Evolutionary conservation across 2,329 filamentous ascomycete species (phyloP).

Genomic region (Diplodia sapinea): DNA sequence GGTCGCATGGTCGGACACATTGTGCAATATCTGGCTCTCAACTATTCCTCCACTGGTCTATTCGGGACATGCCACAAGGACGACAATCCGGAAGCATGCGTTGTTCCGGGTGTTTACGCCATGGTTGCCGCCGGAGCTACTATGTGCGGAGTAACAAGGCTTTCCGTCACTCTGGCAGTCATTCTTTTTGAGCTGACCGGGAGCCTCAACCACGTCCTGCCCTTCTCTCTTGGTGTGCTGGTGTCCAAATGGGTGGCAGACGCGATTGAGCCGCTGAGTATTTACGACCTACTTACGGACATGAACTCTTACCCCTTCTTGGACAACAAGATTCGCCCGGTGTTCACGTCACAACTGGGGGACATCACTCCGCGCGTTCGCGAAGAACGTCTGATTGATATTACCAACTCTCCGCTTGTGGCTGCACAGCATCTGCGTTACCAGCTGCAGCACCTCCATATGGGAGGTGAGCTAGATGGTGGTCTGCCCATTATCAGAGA

Average conservation of each 20-base stretch:
- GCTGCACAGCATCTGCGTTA: conserved; percentile 75
- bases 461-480: conserved; percentile 87
- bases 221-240: conserved; percentile 88
- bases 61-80: conserved; percentile 76
- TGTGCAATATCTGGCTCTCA: conserved; percentile 80
- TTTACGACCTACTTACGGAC: conserved; percentile 92
- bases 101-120: conserved; percentile 96
- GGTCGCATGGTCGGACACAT: conserved; percentile 86
- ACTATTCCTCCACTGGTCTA: conserved; percentile 71
- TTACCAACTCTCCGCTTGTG: conserved; percentile 80
- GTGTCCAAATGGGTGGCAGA: conserved; percentile 99
- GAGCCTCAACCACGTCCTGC: conserved; percentile 91
- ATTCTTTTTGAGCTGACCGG: conserved; percentile 96
- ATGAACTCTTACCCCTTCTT: conserved; percentile 98
- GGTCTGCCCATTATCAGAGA: conserved; percentile 85
- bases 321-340: conserved; percentile 92
- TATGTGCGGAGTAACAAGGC: conserved; percentile 94
- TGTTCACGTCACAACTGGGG: conserved; percentile 85
- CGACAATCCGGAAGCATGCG: conserved; percentile 75
- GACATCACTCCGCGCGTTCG: conserved; percentile 83
- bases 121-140: conserved; percentile 93
- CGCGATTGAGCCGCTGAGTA: conserved; percentile 89
- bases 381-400: conserved; percentile 82
- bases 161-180: conserved; percentile 91
- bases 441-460: conserved; percentile 82